Evolutionary conservation across 768 basidiomycete genomes (phyloP).

Genomic region (Auricularia auricula-judae): DNA sequence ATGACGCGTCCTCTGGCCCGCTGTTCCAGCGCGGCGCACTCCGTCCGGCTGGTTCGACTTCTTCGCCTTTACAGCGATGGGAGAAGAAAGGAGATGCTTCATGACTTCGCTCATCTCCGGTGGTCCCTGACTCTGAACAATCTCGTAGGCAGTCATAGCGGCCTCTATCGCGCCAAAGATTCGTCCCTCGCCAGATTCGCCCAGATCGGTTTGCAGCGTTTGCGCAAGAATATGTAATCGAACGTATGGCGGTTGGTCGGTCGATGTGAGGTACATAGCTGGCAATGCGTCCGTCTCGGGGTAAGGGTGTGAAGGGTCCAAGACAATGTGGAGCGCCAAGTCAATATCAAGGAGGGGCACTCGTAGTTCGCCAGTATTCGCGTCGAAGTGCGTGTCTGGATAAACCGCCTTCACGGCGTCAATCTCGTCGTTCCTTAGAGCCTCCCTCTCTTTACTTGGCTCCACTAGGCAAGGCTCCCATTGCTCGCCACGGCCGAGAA

Average conservation of each 20-base stretch:
- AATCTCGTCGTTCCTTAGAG: slow-evolving; percentile 23
- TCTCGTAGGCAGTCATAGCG: slow-evolving; percentile 61
- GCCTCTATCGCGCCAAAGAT: slow-evolving; percentile 58
- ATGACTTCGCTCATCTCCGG: slow-evolving; percentile 66
- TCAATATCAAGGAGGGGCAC: slow-evolving; percentile 38
- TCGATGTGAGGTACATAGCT: slow-evolving; percentile 66
- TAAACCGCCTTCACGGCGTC: slow-evolving; percentile 13
- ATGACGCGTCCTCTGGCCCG: not conserved
- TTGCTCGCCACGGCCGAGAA: slow-evolving; percentile 45
- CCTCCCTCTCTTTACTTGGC: slow-evolving; percentile 9
- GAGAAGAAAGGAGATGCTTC: slow-evolving; percentile 40
- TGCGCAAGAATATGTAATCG: slow-evolving; percentile 69
- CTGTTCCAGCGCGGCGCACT: slow-evolving; percentile 5
- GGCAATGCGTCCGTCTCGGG: slow-evolving; percentile 40
- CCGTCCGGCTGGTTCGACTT: slow-evolving; percentile 16
- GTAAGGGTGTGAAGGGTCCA: slow-evolving; percentile 34
- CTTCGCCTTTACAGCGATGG: slow-evolving; percentile 9
- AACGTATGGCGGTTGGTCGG: slow-evolving; percentile 63
- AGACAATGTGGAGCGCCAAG: slow-evolving; percentile 54
- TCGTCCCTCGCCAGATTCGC: slow-evolving; percentile 62
- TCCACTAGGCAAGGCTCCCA: slow-evolving; percentile 22
- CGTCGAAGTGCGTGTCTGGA: slow-evolving; percentile 5
- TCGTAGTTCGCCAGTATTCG: not conserved
- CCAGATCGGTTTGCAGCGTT: slow-evolving; percentile 45
- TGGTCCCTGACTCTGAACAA: slow-evolving; percentile 55